Evolutionary conservation across 2,329 filamentous ascomycete species (phyloP), one percentile per base, ranked within the genome.

Genomic region (Alternaria rosae): DNA sequence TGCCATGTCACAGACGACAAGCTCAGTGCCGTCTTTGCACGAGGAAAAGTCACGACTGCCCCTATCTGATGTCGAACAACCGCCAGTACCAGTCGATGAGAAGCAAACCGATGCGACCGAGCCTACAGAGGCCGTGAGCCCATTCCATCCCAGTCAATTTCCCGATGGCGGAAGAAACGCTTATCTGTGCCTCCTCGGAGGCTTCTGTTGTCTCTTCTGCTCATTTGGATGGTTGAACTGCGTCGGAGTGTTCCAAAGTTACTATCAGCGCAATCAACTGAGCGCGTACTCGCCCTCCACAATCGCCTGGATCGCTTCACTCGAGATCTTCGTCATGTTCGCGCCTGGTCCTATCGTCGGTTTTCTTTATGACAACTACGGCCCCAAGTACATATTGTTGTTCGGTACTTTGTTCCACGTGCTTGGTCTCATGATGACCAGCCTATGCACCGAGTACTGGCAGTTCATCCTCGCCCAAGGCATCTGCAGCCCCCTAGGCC

Each of bases 391-490:
- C 48, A 77, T 91, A 0, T 72, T 89, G 2, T 32, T 87, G 1
- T 71, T 73, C 12, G 87, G 87, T 15, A 84, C 82, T 0, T 76
- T 88, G 54, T 71, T 88, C 32, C 85, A 89, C 57, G 84, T 90
- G 15, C 85, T 90, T 57, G 85, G 86, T 3, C 70, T 90, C 6
- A 89, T 91, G 86, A 89, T 90, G 87, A 82, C 86, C 0, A 85
- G 82, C 8, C 75, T 90, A 59, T 88, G 81, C 55, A 84, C 79
- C 0, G 68, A 85, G 57, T 87, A 86, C 71, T 87, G 83, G 64
- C 85, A 87, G 38, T 83, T 86, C 69, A 74, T 87, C 50, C 83
- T 88, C 6, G 79, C 85, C 0, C 86, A 88, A 64, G 84, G 83
- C 5, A 84, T 83, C 20, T 80, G 84, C 43, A 80, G 85, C 45